These are phyloP conservation scores for Leishmania gerbilli DNA, from an alignment of 208 protist species.

Conservation along the genomic window DNA sequence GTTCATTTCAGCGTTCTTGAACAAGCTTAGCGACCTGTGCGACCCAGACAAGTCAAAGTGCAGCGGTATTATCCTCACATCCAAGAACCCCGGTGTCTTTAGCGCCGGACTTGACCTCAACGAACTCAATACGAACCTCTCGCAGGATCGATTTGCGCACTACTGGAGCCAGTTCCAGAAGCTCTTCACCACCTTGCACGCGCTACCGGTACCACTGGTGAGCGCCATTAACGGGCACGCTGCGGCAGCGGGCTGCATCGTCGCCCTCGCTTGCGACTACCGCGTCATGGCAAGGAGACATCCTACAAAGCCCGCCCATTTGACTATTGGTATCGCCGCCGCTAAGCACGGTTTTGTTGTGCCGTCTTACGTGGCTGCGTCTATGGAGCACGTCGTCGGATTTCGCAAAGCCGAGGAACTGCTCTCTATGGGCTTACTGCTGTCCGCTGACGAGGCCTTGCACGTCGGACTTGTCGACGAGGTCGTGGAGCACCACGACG, in stretches of 20 bases:
- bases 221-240: constrained; percentile 75
- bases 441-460: constrained; percentile 55
- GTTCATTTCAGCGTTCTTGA: constrained; percentile 51
- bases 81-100: constrained; percentile 52
- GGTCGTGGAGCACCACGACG: constrained; percentile 50
- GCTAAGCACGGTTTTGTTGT: constrained; percentile 61
- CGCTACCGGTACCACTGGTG: constrained; percentile 65
- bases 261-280: constrained; percentile 75
- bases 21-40: constrained; percentile 47
- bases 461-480: constrained; percentile 73
- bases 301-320: constrained; percentile 9
- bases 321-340: constrained; percentile 73
- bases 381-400: constrained; percentile 66
- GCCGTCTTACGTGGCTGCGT: constrained; percentile 66
- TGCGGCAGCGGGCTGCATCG: constrained; percentile 61
- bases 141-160: constrained; percentile 41
- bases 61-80: constrained; percentile 71
- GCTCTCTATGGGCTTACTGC: constrained; percentile 45
- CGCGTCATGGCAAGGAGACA: constrained; percentile 68
- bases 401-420: constrained; percentile 59
- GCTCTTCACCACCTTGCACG: constrained; percentile 72
- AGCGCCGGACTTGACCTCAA: constrained; percentile 65
- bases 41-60: constrained; percentile 52
- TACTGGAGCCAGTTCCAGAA: constrained; percentile 79
- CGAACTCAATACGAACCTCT: constrained; percentile 33